Evolutionary conservation across 305 asterid genomes (phyloP).

Genomic region (Striga hermonthica): DNA sequence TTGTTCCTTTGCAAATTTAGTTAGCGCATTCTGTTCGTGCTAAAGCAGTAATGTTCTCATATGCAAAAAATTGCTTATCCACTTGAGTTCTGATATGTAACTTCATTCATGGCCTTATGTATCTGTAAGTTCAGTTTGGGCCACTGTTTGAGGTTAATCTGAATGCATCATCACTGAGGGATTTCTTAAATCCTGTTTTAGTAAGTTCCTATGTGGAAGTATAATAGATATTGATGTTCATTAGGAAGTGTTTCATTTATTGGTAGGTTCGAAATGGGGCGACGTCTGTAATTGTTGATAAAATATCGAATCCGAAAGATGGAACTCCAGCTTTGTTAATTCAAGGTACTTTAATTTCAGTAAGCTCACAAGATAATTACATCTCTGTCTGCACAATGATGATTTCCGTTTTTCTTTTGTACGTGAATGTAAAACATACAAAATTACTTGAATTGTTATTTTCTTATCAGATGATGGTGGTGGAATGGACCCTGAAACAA

Average conservation of each 20-base stretch:
- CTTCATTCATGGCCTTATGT: too few relatives aligned
- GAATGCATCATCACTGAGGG: too few relatives aligned
- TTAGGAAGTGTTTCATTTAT: constrained; percentile 31
- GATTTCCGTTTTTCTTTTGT: constrained; percentile 16
- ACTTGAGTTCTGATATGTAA: too few relatives aligned
- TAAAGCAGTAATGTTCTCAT: too few relatives aligned
- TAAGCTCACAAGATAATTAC: constrained; percentile 13
- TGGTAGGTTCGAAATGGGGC: constrained; percentile 80
- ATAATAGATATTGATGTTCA: constrained; percentile 26
- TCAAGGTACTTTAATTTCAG: constrained; percentile 56
- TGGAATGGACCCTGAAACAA: constrained; percentile 86
- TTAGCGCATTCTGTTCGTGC: too few relatives aligned
- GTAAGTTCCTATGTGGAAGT: background rate
- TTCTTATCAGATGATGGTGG: constrained; percentile 78
- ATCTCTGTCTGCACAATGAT: constrained; percentile 19
- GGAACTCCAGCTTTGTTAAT: constrained; percentile 68
- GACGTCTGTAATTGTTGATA: constrained; percentile 61
- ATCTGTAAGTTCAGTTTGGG: too few relatives aligned
- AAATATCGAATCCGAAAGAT: constrained; percentile 64
- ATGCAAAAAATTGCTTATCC: too few relatives aligned
- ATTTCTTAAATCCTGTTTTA: too few relatives aligned
- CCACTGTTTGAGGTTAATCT: too few relatives aligned
- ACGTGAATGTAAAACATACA: constrained; percentile 26
- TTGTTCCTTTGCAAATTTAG: too few relatives aligned
- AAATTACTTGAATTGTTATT: constrained; percentile 29